Base-by-base conservation (phyloP, 1,139 yeast species). In the Lodderomyces margitis region DNA sequence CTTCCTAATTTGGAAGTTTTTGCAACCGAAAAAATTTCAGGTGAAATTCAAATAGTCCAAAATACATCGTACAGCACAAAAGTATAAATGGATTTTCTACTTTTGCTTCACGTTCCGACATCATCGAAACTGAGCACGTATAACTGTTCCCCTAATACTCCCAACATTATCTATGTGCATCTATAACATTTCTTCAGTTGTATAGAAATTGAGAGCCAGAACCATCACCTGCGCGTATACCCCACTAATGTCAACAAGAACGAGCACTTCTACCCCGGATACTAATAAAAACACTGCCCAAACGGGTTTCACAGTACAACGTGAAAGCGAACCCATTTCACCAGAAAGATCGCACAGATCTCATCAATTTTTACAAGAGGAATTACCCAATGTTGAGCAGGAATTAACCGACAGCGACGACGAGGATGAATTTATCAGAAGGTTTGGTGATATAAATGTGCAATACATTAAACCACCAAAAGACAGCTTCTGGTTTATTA, bases 381-480 rank as follows among this genome's bases (percentile, higher is more conserved):
- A 41, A 9, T 28, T 40, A 11, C 46, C 49, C 2, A 33, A 32
- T 2, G 24, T 41, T n/a, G 37, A 35, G 8, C 45, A 46, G 37
- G 56, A 51, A 23, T 39, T 62, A 10, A 59, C 65, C 16, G 71
- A 64, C 43, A 58, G 64, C 23, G 71, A 68, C 38, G 76, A 55
- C 7, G 75, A 68, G 42, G 76, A 70, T 40, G 79, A 68, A 39
- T 76, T 78, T 49, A 64, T 77, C 3, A 54, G 63, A 36, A 71
- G 68, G 43, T 78, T 74, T 51, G 83, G 83, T 3, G 78, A 69
- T 19, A 67, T 78, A 27, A 43, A 73, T 6, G 73, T 76, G 40
- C 66, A 66, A 44, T 78, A 75, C 49, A 78, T 78, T 44, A 64
- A 67, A 39, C 62, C 68, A 14, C 81, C 81, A 1, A 57, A 47